Evolutionary conservation across 2,329 filamentous ascomycete species (phyloP).

Genomic region (Pestalotiopsis sp.): DNA sequence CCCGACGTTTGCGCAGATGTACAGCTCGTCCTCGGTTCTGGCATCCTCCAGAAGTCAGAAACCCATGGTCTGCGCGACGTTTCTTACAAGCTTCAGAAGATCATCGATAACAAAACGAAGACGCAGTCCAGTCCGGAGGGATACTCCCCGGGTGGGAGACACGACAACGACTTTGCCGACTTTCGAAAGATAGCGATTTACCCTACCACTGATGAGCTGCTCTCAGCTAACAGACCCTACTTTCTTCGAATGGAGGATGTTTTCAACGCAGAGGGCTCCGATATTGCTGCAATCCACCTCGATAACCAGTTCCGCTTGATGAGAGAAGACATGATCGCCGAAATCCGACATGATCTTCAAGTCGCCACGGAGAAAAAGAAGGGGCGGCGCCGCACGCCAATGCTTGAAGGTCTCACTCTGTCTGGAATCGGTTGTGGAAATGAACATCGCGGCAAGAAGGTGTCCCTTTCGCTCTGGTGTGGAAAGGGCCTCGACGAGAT

Average conservation of each 20-base stretch:
- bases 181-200: conserved; percentile 63
- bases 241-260: conserved; percentile 56
- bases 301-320: conserved; percentile 74
- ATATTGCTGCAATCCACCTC: conserved; percentile 52
- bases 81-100: conserved; percentile 41
- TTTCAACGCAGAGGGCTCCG: conserved; percentile 34
- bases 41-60: conserved; percentile 22
- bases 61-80: conserved; percentile 26
- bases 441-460: conserved; percentile 28
- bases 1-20: conserved; percentile 25
- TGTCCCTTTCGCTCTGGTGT: conserved; percentile 42
- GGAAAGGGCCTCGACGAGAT: conserved; percentile 47
- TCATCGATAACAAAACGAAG: conserved; percentile 33
- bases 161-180: conserved; percentile 71
- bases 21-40: conserved; percentile 21
- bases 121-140: not conserved
- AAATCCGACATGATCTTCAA: conserved; percentile 58
- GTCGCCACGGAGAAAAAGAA: conserved; percentile 49
- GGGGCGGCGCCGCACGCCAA: conserved; percentile 41
- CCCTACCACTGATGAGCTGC: conserved; percentile 68
- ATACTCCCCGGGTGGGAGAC: conserved; percentile 61
- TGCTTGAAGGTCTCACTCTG: conserved; percentile 35
- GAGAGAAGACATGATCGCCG: conserved; percentile 70
- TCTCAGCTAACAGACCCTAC: conserved; percentile 53
- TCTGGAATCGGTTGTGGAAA: conserved; percentile 38